Conservation (phyloP, 2,329 filamentous ascomycete genomes). For the Fusarium graminum region DNA sequence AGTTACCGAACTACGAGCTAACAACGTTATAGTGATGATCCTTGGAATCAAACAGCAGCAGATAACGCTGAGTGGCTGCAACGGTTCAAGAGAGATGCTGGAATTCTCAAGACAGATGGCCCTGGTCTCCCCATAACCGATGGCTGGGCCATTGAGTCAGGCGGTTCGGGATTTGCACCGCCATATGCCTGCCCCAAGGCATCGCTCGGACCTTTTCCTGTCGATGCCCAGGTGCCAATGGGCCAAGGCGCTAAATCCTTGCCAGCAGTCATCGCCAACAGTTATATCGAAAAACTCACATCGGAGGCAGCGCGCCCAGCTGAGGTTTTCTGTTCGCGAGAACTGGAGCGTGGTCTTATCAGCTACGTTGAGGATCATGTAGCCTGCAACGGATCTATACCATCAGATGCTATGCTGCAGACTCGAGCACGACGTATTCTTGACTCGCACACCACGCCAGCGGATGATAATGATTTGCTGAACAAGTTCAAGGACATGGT, state of each 20-base stretch:
- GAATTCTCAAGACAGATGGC: slow-evolving; percentile 63
- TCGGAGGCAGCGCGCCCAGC: slow-evolving; percentile 62
- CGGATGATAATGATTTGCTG: slow-evolving; percentile 66
- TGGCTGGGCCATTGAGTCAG: slow-evolving; percentile 63
- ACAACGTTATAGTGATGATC: slow-evolving; percentile 64
- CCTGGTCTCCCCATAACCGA: slow-evolving; percentile 61
- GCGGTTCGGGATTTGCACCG: slow-evolving; percentile 68
- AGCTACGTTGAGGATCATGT: slow-evolving; percentile 62
- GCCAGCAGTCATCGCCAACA: slow-evolving; percentile 61
- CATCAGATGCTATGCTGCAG: slow-evolving; percentile 62
- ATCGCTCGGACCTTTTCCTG: slow-evolving; percentile 53
- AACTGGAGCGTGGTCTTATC: slow-evolving; percentile 67
- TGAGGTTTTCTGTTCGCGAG: slow-evolving; percentile 68
- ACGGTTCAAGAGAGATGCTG: slow-evolving; percentile 71
- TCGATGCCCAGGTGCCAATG: slow-evolving; percentile 52
- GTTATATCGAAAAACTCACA: slow-evolving; percentile 61
- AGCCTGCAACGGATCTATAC: slow-evolving; percentile 57
- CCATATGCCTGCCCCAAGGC: slow-evolving; percentile 64
- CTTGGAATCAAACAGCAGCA: slow-evolving; percentile 73
- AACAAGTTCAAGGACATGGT: slow-evolving; percentile 67
- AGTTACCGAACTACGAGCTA: slow-evolving; percentile 24
- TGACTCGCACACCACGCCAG: slow-evolving; percentile 61
- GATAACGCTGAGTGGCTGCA: slow-evolving; percentile 74
- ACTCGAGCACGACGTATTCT: slow-evolving; percentile 64
- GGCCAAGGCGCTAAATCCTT: slow-evolving; percentile 57